Percentiles rank a stretch among this genome's conserved stretches.
Conservation (phyloP, 371 early-diverging fungal species). For the Rhizomucor pusillus region DNA sequence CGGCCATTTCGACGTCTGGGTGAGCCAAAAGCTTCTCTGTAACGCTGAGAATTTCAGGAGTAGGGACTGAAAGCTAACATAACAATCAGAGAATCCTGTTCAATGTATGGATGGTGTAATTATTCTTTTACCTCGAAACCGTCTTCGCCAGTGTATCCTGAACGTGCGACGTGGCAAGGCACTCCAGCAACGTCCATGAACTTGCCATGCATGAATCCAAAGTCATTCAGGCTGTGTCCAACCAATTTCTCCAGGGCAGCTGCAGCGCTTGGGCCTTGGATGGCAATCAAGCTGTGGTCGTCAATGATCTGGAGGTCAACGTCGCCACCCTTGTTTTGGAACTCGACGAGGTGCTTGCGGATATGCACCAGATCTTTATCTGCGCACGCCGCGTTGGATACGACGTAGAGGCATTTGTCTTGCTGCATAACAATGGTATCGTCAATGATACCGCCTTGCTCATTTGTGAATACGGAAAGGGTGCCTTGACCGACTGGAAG, state of each 20-base stretch:
- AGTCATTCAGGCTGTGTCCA: slow-evolving; percentile 56
- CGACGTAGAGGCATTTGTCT: slow-evolving; percentile 81
- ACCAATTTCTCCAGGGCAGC: slow-evolving; percentile 55
- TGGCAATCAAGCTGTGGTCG: slow-evolving; percentile 84
- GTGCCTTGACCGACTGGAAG: slow-evolving; percentile 82
- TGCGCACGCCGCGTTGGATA: slow-evolving; percentile 97
- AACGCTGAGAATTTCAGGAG: slow-evolving; percentile 62
- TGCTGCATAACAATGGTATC: slow-evolving; percentile 95
- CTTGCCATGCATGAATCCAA: slow-evolving; percentile 89
- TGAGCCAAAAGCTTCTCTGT: slow-evolving; percentile 72
- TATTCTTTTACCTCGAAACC: slow-evolving; percentile 85
- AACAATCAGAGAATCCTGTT: not conserved
- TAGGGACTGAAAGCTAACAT: slow-evolving; percentile 78
- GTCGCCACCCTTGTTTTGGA: slow-evolving; percentile 86
- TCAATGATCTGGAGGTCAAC: slow-evolving; percentile 83
- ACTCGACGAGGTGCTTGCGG: slow-evolving; percentile 67
- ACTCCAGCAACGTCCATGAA: slow-evolving; percentile 75
- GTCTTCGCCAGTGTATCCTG: slow-evolving; percentile 99
- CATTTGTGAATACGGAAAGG: slow-evolving; percentile 93
- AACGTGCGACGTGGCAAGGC: slow-evolving; percentile 88
- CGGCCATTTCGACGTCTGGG: slow-evolving; percentile 87
- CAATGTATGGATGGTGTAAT: not conserved
- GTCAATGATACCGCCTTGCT: slow-evolving; percentile 95
- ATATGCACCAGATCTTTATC: slow-evolving; percentile 94
- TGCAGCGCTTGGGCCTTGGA: slow-evolving; percentile 87